These are phyloP conservation scores for Solanum phureja DNA, from an alignment of 257 asterid genomes.

Conservation along the genomic window DNA sequence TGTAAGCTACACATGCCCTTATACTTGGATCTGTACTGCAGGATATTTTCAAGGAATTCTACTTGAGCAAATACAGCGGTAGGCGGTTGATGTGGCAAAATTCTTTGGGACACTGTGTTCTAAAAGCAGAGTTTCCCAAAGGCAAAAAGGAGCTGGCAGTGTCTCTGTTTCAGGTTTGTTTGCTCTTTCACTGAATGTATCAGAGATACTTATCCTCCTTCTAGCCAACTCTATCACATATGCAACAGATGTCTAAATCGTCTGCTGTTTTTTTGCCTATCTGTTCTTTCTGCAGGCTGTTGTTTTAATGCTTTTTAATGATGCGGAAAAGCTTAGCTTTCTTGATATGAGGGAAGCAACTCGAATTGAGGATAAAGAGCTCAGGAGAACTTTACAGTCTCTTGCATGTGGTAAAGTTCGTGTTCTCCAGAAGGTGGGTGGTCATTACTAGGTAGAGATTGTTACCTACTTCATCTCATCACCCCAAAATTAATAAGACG, in stretches of 20 bases:
- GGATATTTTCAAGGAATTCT: slow-evolving; percentile 97
- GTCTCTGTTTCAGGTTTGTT: slow-evolving; percentile 88
- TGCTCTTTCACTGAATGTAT: background rate
- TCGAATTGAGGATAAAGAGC: slow-evolving; percentile 85
- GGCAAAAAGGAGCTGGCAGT: slow-evolving; percentile 97
- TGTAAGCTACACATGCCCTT: background rate
- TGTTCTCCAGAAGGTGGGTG: slow-evolving; percentile 73
- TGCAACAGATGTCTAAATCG: background rate
- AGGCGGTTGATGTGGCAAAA: slow-evolving; percentile 99
- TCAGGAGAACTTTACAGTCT: slow-evolving; percentile 86
- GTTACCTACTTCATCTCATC: background rate
- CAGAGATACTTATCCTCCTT: background rate
- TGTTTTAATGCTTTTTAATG: slow-evolving; percentile 88
- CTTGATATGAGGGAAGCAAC: slow-evolving; percentile 88
- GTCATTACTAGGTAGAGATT: background rate
- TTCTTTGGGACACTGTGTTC: slow-evolving; percentile 88
- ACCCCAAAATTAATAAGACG: background rate
- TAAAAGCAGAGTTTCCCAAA: slow-evolving; percentile 79
- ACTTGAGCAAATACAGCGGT: slow-evolving; percentile 89
- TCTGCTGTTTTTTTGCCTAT: background rate
- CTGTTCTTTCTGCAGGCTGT: slow-evolving; percentile 49
- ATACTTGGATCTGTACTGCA: slow-evolving; percentile 11
- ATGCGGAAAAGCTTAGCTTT: slow-evolving; percentile 70
- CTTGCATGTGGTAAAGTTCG: slow-evolving; percentile 97
- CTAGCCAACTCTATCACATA: background rate